Percentiles rank a stretch among this genome's conserved stretches.
Evolutionary conservation across 345 rosid species (phyloP).

Genomic region (Geranium brycei): DNA sequence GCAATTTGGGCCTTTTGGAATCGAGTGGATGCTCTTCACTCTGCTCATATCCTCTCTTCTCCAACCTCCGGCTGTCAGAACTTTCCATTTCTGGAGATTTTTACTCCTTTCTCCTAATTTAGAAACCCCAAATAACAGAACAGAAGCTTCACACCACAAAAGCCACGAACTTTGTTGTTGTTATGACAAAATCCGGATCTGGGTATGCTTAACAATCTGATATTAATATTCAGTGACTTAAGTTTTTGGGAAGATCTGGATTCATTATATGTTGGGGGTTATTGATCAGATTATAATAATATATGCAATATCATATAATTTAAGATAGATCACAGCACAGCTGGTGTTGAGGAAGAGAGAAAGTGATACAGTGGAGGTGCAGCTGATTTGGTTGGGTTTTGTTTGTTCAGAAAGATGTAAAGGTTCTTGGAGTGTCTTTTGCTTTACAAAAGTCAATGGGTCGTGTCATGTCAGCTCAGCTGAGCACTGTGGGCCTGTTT

Average conservation of each 20-base stretch:
- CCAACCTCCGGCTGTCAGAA: constrained; percentile 28
- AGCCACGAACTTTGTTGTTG: neutral
- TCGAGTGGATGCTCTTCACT: constrained; percentile 36
- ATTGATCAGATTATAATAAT: too few species aligned
- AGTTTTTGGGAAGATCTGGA: neutral
- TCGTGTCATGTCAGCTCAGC: too few species aligned
- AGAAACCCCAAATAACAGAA: neutral
- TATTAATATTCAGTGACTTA: too few species aligned
- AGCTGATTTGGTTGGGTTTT: neutral
- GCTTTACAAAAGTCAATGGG: too few species aligned
- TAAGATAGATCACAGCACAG: neutral
- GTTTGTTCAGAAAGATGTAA: too few species aligned
- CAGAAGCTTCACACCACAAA: neutral
- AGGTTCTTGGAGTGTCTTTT: too few species aligned
- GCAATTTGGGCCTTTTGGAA: constrained; percentile 62
- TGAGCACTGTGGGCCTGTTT: too few species aligned
- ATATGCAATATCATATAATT: too few species aligned
- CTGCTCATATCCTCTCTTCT: constrained; percentile 44
- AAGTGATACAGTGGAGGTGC: neutral
- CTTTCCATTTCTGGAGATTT: constrained; percentile 43
- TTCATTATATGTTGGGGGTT: neutral
- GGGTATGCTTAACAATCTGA: neutral
- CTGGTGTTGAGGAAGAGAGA: neutral
- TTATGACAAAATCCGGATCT: neutral
- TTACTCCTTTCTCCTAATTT: neutral